Percentiles rank a stretch among this genome's conserved stretches.
These are phyloP conservation scores for Antitrichia curtipendula DNA, from an alignment of 225 moss, liverwort and hornwort species.

Conservation along the genomic window DNA sequence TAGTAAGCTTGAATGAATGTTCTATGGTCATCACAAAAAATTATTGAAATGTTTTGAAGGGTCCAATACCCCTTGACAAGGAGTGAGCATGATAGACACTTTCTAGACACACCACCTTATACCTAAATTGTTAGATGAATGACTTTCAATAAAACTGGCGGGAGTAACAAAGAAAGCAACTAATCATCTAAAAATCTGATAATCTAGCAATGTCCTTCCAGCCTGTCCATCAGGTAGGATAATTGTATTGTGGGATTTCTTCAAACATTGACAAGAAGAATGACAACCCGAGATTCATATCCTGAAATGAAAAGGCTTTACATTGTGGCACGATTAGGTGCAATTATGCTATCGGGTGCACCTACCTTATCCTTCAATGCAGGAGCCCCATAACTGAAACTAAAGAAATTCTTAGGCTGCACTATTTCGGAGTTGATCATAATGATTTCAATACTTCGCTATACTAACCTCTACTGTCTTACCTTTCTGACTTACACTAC, in stretches of 20 bases:
- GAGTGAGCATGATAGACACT: background rate
- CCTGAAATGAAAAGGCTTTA: background rate
- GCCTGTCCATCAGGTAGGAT: background rate
- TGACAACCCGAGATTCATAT: background rate
- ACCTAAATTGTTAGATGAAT: background rate
- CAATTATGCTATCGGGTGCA: background rate
- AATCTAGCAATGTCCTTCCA: background rate
- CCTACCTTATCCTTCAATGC: background rate
- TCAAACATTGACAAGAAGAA: background rate
- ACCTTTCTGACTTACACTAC: background rate
- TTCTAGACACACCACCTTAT: accelerated
- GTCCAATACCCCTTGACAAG: accelerated
- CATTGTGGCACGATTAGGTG: background rate
- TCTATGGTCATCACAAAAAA: background rate
- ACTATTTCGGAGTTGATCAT: background rate
- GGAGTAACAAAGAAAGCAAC: background rate
- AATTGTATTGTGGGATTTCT: background rate
- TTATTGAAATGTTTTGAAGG: background rate
- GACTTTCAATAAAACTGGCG: background rate
- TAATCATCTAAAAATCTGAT: background rate
- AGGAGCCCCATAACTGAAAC: background rate
- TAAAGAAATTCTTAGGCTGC: background rate
- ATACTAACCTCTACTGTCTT: background rate
- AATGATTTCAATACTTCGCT: background rate
- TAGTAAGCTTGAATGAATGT: background rate